Evolutionary conservation across 805 yeast genomes (phyloP).

Genomic region (Scheffersomyces ergatensis): DNA sequence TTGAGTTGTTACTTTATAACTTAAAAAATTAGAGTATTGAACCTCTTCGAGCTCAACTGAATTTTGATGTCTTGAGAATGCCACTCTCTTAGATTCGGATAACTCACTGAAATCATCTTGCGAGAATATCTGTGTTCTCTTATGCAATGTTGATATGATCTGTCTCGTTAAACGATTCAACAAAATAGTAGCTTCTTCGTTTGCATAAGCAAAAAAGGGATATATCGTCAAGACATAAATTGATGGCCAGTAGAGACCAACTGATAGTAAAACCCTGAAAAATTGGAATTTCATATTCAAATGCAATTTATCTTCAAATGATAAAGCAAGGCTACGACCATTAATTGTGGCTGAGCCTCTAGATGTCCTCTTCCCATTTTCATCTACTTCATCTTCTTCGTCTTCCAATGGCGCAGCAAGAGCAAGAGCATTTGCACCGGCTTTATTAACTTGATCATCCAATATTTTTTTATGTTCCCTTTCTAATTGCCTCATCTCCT

Average conservation of each 20-base stretch:
- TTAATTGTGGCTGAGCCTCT: not conserved
- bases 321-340: constrained; percentile 1
- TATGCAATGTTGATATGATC: constrained; percentile 49
- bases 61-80: constrained; percentile 23
- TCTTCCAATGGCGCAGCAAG: constrained; percentile 79
- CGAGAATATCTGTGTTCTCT: constrained; percentile 15
- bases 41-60: constrained; percentile 25
- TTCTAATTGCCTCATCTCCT: constrained; percentile 43
- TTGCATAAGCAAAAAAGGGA: constrained; percentile 60
- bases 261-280: constrained; percentile 50
- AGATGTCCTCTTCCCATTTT: constrained; percentile 2
- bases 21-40: constrained; percentile 14
- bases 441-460: constrained; percentile 56
- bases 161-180: constrained; percentile 49
- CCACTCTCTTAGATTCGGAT: constrained; percentile 17
- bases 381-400: constrained; percentile 39
- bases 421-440: constrained; percentile 77
- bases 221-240: constrained; percentile 55
- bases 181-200: constrained; percentile 45
- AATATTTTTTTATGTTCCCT: constrained; percentile 42
- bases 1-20: constrained; percentile 29
- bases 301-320: constrained; percentile 14
- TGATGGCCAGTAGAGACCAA: constrained; percentile 64
- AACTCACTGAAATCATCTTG: constrained; percentile 17
- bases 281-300: constrained; percentile 33